Conservation (phyloP, 257 asterid species). For the Linderniella brevidens region DNA sequence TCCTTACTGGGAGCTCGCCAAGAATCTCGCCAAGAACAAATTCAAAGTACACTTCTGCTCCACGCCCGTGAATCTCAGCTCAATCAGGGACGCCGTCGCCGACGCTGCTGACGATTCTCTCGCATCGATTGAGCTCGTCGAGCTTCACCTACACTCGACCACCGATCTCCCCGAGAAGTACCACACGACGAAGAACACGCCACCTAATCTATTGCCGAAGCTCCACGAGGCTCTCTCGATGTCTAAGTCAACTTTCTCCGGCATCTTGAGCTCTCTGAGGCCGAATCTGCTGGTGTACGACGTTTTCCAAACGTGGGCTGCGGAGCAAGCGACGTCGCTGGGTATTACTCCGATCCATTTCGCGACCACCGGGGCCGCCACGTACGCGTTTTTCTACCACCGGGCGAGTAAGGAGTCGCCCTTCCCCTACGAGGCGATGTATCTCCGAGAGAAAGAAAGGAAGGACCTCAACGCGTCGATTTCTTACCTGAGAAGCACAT, state of each 20-base stretch:
- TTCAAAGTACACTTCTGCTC: conserved; percentile 2
- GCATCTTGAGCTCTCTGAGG: conserved; percentile 9
- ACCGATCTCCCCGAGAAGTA: not conserved
- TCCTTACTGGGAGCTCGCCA: not conserved
- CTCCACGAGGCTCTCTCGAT: not conserved
- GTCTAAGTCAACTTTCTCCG: conserved; percentile 11
- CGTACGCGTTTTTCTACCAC: conserved; percentile 17
- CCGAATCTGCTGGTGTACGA: conserved; percentile 33
- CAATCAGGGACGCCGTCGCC: not conserved
- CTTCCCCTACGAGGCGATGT: conserved; percentile 20
- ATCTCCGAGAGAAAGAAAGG: conserved; percentile 9
- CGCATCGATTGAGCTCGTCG: not conserved
- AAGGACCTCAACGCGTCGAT: not conserved
- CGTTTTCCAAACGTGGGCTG: conserved; percentile 36
- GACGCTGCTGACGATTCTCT: not conserved
- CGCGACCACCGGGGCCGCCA: conserved; percentile 15
- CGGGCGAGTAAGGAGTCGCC: conserved; percentile 5
- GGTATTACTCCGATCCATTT: conserved; percentile 20
- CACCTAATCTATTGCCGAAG: not conserved
- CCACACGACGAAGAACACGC: not conserved
- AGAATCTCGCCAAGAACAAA: not conserved
- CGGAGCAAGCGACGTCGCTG: conserved; percentile 17
- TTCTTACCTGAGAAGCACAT: not conserved
- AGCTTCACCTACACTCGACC: not conserved
- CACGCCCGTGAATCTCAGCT: not conserved